Conservation (phyloP, 2,329 filamentous ascomycete genomes). For the Trichoderma endophyticum region DNA sequence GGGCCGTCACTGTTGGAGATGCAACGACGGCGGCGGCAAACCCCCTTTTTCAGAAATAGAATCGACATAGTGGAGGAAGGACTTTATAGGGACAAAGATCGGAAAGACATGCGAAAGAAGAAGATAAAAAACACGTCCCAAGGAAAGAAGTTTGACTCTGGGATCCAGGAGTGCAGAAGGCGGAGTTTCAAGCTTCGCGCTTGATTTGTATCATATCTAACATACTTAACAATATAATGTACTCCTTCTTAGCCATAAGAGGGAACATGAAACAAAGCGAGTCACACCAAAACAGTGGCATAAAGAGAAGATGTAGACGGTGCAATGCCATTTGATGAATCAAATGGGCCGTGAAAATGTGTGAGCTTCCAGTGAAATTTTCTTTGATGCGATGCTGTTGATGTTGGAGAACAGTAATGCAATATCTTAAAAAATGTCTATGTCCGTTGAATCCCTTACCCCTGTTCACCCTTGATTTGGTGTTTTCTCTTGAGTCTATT, state of each 20-base stretch:
- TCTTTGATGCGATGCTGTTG: background rate
- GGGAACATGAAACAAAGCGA: background rate
- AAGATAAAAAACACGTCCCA: background rate
- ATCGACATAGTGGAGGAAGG: background rate
- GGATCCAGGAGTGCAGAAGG: background rate
- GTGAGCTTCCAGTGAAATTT: background rate
- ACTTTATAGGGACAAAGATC: background rate
- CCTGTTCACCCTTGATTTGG: background rate
- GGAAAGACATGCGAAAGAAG: background rate
- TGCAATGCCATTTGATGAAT: background rate
- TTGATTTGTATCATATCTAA: conserved; percentile 12
- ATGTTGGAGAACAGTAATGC: background rate
- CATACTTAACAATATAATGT: background rate
- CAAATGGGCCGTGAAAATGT: background rate
- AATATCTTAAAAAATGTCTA: background rate
- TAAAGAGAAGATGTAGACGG: background rate
- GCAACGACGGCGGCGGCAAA: background rate
- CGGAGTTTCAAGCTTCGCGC: background rate
- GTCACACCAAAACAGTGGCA: background rate
- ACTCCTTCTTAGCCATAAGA: background rate
- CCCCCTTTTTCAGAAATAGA: background rate
- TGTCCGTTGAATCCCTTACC: background rate
- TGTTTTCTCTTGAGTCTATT: background rate
- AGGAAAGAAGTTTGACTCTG: background rate
- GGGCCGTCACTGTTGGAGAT: background rate